Evolutionary conservation across 2,329 filamentous ascomycete species (phyloP), one percentile per base, ranked within the genome.

Genomic region (Stagonosporopsis vannaccii): DNA sequence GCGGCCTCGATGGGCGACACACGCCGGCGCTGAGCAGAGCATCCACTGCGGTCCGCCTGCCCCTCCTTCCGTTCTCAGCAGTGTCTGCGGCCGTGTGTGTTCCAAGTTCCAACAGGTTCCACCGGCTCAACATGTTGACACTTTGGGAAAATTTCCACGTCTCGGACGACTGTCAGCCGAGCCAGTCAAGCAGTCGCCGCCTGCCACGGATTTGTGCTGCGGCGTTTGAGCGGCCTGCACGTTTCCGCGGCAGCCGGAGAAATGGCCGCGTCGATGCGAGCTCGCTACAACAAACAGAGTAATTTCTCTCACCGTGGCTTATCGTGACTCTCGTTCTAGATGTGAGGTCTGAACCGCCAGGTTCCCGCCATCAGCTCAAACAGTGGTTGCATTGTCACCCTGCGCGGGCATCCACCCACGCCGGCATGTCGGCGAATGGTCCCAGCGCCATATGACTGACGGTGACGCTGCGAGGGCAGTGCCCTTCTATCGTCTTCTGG

Each of bases 101-200:
- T 37, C 23, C 54, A 52, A 7, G 32, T 57, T 57, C 44, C 47
- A 51, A 47, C 47, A 25, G 37, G 19, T 56, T 47, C 56, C 58
- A 59, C 58, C 56, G 61, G 59, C 47, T 49, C 37, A 52, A 28
- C 54, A 60, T 58, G 39, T 43, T 55, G 49, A 51, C 48, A 22
- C 25, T 57, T 51, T 44, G 25, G 48, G 59, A 58, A 51, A 61
- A 37, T 51, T 57, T 56, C 42, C 43, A 56, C 25, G 44, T 25
- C n/a, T 42, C 66, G 66, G 62, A 52, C 54, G 13, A 66, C 64
- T 42, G 61, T 59, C 59, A 56, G 44, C 64, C 66, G 60, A 45
- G 54, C 63, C 63, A 66, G 30, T 56, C 20, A 42, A 8, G 25
- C 59, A 59, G 48, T 57, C 54, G 46, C 52, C 55, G 59, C 52